Evolutionary conservation across 768 basidiomycete species (phyloP), one percentile per base, ranked within the genome.

Genomic region (Psilocybe tampanensis): DNA sequence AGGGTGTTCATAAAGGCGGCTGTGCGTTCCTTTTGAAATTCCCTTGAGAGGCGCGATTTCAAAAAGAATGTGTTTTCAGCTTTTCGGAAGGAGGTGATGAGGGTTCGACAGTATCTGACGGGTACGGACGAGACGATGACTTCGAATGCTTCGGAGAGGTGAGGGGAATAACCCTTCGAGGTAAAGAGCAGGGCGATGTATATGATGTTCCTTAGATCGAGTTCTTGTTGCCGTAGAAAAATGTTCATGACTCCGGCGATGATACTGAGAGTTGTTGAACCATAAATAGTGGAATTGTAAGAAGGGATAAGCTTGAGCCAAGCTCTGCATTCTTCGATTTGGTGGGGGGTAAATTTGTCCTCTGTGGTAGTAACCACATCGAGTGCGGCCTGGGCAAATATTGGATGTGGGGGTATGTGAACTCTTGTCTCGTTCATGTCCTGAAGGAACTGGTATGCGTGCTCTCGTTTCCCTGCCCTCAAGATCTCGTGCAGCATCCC

Each of bases 271-370:
- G 57, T 54, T n/a, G 58, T 70, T 22, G 49, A 44, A 9, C 36
- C 34, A 22, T 24, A 21, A 8, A 42, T 42, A 4, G 52, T 17
- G 2, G 47, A 26, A 39, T 64, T 54, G 2, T 26, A 39, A 22
- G 60, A 57, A 26, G 76, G 75, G 22, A 77, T 52, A n/a, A 76
- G 66, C 2, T 66, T 67, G 36, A 78, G 64, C 76, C 75, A 77
- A 19, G 61, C 49, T 1, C 57, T 29, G 45, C 74, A 71, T 19
- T 49, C 41, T 26, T 61, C 52, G 0, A 60, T 43, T 54, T 64
- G 60, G 17, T 66, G 51, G n/a, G 57, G 43, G 18, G 55, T 42
- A 50, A 18, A 43, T 6, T n/a, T n/a, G n/a, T n/a, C n/a, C n/a
- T 56, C 33, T 42, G 44, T 43, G 43, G 15, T 3, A 5, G 44